Evolutionary conservation across 2,329 filamentous ascomycete genomes (phyloP).

Genomic region (Myriosclerotinia curreyana): DNA sequence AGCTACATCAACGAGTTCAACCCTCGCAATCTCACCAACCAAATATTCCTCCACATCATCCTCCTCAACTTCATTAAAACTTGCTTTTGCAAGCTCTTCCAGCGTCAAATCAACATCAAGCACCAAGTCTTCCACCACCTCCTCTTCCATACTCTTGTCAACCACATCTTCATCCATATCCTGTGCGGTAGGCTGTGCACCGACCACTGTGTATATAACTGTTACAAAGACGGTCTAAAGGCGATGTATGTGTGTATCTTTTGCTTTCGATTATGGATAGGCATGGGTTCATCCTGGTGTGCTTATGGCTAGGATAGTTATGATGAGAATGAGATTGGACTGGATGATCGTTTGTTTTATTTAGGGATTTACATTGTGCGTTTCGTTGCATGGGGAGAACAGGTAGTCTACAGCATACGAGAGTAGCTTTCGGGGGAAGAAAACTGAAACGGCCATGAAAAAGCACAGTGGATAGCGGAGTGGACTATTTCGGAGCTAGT

Average conservation of each 20-base stretch:
- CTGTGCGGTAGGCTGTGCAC: not conserved
- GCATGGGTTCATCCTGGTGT: not conserved
- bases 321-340: not conserved
- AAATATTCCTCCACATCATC: too few relatives aligned
- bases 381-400: not conserved
- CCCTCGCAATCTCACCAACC: too few relatives aligned
- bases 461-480: too few relatives aligned
- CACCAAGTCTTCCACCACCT: not conserved
- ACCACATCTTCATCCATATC: not conserved
- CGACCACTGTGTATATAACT: slow-evolving; percentile 15
- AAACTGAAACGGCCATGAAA: too few relatives aligned
- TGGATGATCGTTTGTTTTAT: not conserved
- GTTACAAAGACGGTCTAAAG: not conserved
- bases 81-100: not conserved
- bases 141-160: not conserved
- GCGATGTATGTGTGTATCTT: not conserved
- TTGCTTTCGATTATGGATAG: not conserved
- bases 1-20: not conserved
- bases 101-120: not conserved
- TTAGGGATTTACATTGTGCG: not conserved
- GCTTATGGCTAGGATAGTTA: not conserved
- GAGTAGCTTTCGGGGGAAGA: not conserved
- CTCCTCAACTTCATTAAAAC: not conserved
- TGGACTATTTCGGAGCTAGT: not conserved
- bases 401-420: not conserved